Percentiles rank a stretch among this genome's conserved stretches.
These are phyloP conservation scores for Stentor roeselii DNA, from an alignment of 73 alveolate genomes.

Conservation along the genomic window DNA sequence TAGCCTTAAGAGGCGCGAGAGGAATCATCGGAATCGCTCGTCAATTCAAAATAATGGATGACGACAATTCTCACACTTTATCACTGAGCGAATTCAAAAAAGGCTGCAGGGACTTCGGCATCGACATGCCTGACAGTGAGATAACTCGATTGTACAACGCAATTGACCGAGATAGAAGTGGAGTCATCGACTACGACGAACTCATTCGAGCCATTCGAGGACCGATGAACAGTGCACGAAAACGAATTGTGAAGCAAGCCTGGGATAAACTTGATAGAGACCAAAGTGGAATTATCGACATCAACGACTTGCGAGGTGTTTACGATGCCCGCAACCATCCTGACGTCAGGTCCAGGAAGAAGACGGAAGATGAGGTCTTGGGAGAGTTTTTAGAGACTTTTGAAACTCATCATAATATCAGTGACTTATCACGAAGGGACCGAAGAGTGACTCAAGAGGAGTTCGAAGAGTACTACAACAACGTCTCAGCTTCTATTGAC, in stretches of 20 bases:
- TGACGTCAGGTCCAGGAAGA: conserved; percentile 59
- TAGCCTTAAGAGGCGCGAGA: conserved; percentile 41
- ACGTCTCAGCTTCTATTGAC: conserved; percentile 63
- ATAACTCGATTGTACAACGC: conserved; percentile 36
- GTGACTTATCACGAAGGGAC: too few relatives aligned
- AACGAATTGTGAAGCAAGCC: conserved; percentile 57
- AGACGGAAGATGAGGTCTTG: conserved; percentile 56
- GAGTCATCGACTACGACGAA: conserved; percentile 59
- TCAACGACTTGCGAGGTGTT: conserved; percentile 54
- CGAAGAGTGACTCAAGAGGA: conserved; percentile 51
- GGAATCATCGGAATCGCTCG: conserved; percentile 56
- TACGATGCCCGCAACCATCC: conserved; percentile 70
- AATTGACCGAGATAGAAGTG: conserved; percentile 53
- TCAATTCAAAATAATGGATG: conserved; percentile 61
- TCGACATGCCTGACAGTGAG: conserved; percentile 49
- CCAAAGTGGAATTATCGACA: conserved; percentile 53
- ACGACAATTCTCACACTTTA: conserved; percentile 59
- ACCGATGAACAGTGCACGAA: conserved; percentile 58
- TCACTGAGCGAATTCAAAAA: conserved; percentile 61
- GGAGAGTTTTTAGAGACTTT: conserved; percentile 48
- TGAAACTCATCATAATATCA: conserved; percentile 51
- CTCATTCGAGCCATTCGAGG: conserved; percentile 56
- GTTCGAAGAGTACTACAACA: conserved; percentile 55
- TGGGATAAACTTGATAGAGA: conserved; percentile 53
- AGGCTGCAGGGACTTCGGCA: conserved; percentile 57